Evolutionary conservation across 2,329 filamentous ascomycete genomes (phyloP).

Genomic region (Neoscytalidium dimidiatum): DNA sequence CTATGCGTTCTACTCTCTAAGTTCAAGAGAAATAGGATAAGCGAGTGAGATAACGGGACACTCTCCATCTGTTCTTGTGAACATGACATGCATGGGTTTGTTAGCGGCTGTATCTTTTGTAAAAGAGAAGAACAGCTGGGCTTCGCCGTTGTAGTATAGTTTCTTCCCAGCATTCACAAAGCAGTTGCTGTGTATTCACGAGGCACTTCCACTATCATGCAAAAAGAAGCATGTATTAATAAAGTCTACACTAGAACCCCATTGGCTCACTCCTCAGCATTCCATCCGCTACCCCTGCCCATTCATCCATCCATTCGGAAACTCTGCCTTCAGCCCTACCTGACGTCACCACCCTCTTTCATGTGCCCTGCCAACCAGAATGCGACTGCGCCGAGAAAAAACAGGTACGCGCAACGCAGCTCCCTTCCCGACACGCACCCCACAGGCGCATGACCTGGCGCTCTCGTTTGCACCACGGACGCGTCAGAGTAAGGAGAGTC

Average conservation of each 20-base stretch:
- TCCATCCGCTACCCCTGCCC: background rate
- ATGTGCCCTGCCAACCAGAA: background rate
- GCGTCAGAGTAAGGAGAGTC: background rate
- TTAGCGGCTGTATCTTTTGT: too few relatives aligned
- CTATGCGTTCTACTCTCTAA: too few relatives aligned
- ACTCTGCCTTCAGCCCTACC: background rate
- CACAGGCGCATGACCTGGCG: background rate
- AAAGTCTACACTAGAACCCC: background rate
- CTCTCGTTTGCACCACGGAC: background rate
- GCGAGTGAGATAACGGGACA: too few relatives aligned
- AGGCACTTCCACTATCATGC: too few relatives aligned
- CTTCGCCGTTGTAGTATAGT: too few relatives aligned
- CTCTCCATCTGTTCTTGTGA: too few relatives aligned
- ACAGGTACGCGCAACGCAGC: background rate
- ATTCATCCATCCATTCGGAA: constrained; percentile 4
- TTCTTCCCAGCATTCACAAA: too few relatives aligned
- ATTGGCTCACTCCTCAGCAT: background rate
- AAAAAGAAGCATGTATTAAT: too few relatives aligned
- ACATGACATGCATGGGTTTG: too few relatives aligned
- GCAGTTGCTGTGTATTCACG: too few relatives aligned
- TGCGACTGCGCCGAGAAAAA: background rate
- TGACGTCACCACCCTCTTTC: background rate
- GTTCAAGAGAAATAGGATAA: too few relatives aligned
- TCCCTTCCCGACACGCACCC: background rate
- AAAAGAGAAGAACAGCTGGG: too few relatives aligned